These are phyloP conservation scores for Beauveria australis DNA, from an alignment of 2,329 filamentous ascomycete genomes.

Conservation along the genomic window DNA sequence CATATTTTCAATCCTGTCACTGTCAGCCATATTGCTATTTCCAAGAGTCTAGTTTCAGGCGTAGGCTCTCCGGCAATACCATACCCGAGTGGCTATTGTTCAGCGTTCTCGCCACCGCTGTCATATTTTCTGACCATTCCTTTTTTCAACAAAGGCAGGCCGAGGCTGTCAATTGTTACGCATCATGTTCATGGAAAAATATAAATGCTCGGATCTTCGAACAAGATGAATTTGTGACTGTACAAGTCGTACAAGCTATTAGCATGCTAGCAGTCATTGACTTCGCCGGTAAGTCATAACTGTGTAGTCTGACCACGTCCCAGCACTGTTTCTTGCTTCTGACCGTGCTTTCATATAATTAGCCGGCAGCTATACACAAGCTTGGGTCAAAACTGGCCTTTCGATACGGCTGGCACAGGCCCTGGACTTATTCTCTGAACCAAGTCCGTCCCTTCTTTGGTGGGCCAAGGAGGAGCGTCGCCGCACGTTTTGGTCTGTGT, in stretches of 20 bases:
- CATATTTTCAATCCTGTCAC: not conserved
- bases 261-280: not conserved
- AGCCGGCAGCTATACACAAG: not conserved
- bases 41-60: not conserved
- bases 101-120: not conserved
- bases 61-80: not conserved
- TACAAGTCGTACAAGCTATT: slow-evolving; percentile 56
- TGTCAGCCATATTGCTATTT: not conserved
- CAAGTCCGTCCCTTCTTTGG: not conserved
- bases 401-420: not conserved
- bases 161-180: not conserved
- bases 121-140: not conserved
- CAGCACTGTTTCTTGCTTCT: not conserved
- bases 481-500: slow-evolving; percentile 5
- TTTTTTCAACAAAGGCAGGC: not conserved
- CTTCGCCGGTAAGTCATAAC: not conserved
- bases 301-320: not conserved
- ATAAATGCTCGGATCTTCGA: not conserved
- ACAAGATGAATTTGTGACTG: slow-evolving; percentile 62
- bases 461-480: not conserved
- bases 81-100: not conserved
- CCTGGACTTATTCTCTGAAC: not conserved
- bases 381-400: not conserved
- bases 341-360: not conserved
- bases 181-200: not conserved